Conservation (phyloP, 371 early-diverging fungal species). For the Mucor piriformis region DNA sequence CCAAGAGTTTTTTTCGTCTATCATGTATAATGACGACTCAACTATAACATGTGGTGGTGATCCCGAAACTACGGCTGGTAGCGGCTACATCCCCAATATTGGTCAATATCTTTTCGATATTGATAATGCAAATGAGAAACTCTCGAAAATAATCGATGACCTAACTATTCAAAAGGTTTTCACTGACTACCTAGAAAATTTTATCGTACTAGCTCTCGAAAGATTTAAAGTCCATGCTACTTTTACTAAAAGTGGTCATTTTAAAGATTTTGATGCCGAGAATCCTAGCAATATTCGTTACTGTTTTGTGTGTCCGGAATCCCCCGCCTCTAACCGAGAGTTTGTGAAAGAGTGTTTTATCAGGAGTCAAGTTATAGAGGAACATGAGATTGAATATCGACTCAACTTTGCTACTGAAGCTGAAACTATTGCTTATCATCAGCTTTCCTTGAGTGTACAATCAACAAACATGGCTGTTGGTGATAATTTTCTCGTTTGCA, state of each 20-base stretch:
- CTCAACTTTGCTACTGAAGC: neutral
- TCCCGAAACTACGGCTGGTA: no score
- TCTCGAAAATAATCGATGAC: no score
- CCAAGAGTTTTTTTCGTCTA: no score
- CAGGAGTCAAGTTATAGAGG: neutral
- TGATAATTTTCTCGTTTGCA: neutral
- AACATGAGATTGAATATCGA: neutral
- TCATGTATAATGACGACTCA: no score
- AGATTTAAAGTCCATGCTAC: neutral
- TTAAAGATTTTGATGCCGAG: neutral
- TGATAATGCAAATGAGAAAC: no score
- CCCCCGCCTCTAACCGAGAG: neutral
- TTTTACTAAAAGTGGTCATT: neutral
- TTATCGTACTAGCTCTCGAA: neutral
- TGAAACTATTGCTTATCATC: neutral
- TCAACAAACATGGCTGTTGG: neutral
- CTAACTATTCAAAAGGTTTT: neutral
- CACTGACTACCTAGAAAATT: neutral
- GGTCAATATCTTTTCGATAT: no score
- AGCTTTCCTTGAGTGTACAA: neutral
- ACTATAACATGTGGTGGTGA: no score
- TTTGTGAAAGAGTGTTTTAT: neutral
- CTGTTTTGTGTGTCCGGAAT: neutral
- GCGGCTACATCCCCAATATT: no score
- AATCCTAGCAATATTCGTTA: neutral